phyloP scores from a whole-genome alignment of 495 filamentous ascomycete species.

The Hypoxylon rickii region DNA sequence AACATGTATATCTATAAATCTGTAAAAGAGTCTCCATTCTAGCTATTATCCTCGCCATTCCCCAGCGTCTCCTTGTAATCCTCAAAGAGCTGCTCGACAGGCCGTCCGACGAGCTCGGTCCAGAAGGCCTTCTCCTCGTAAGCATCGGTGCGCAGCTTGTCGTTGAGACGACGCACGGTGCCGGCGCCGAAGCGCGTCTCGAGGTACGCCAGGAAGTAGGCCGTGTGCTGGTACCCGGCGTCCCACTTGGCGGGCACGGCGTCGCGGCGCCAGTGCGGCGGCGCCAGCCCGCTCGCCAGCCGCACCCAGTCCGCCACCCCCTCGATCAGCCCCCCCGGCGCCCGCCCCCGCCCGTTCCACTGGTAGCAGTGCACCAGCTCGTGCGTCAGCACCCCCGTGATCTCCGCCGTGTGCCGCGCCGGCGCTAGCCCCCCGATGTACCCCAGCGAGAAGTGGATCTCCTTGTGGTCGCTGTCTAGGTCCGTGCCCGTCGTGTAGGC shows the following conservation, averaged over 20 bases:
- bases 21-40: not conserved
- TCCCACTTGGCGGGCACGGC: constrained; percentile 72
- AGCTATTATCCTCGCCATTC: constrained; percentile 18
- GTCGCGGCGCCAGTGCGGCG: constrained; percentile 81
- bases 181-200: constrained; percentile 68
- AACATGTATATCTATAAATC: no score
- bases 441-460: constrained; percentile 83
- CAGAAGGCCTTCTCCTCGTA: constrained; percentile 72
- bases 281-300: constrained; percentile 69
- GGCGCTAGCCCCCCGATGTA: constrained; percentile 63
- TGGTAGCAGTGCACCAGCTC: constrained; percentile 98
- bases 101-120: constrained; percentile 66
- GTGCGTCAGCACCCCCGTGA: constrained; percentile 83
- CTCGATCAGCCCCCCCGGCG: constrained; percentile 83
- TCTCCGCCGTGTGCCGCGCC: constrained; percentile 60
- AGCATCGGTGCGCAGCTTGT: constrained; percentile 59
- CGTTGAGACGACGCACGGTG: constrained; percentile 75
- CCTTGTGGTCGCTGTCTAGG: constrained; percentile 88
- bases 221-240: constrained; percentile 89
- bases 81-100: constrained; percentile 71
- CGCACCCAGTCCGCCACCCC: constrained; percentile 95
- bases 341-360: constrained; percentile 65
- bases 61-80: constrained; percentile 59
- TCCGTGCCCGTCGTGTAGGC: constrained; percentile 87
- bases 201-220: constrained; percentile 84